phyloP scores from a whole-genome alignment of 257 asterid genomes.

The Mentha longifolia region DNA sequence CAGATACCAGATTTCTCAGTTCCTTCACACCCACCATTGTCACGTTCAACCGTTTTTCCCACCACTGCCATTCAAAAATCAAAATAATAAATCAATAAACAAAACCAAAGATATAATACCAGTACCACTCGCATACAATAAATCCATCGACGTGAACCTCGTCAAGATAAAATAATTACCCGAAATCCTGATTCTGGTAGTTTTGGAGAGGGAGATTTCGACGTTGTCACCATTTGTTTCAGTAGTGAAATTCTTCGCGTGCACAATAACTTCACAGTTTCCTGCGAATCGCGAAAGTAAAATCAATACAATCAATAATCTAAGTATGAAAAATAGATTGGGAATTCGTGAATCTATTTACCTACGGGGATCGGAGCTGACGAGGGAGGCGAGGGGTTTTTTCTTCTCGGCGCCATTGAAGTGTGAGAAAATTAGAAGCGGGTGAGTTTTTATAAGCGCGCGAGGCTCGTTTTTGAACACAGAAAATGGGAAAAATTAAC shows the following conservation, averaged over 20 bases:
- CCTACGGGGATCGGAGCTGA: conserved; percentile 62
- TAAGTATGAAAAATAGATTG: neutral
- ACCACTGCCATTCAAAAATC: conserved; percentile 51
- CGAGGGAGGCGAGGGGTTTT: conserved; percentile 41
- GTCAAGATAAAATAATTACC: conserved; percentile 36
- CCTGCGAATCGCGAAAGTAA: conserved; percentile 43
- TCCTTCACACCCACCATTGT: conserved; percentile 28
- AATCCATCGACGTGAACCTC: neutral
- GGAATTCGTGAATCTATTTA: conserved; percentile 23
- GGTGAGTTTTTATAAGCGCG: neutral
- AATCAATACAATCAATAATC: conserved; percentile 3
- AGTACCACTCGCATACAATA: neutral
- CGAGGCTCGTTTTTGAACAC: conserved; percentile 5
- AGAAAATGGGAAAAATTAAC: neutral
- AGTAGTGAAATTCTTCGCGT: conserved; percentile 55
- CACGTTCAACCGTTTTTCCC: conserved; percentile 37
- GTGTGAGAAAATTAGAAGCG: neutral
- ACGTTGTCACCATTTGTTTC: conserved; percentile 48
- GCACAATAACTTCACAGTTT: conserved; percentile 68
- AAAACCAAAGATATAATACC: neutral
- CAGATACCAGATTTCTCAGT: conserved; percentile 48
- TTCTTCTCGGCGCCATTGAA: conserved; percentile 61
- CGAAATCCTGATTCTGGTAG: conserved; percentile 54
- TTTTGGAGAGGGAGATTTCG: conserved; percentile 54
- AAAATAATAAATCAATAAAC: neutral